phyloP scores from a whole-genome alignment of 768 basidiomycete species.

The Cyclocybe cylindracea region DNA sequence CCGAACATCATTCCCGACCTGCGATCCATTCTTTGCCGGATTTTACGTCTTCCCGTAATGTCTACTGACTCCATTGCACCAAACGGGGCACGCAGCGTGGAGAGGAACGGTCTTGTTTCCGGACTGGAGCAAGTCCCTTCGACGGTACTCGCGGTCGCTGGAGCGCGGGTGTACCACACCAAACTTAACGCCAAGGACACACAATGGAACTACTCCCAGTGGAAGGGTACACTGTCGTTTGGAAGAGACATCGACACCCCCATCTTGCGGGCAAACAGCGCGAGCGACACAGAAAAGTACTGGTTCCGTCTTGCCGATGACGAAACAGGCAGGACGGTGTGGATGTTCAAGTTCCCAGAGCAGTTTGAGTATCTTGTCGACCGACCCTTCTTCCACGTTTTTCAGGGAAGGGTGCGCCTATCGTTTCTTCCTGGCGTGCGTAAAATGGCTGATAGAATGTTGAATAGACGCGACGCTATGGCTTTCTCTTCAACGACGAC shows the following conservation, averaged over 20 bases:
- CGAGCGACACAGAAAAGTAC: slow-evolving; percentile 33
- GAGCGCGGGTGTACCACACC: slow-evolving; percentile 64
- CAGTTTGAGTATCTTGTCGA: slow-evolving; percentile 76
- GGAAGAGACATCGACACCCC: slow-evolving; percentile 39
- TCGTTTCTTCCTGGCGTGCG: neutral
- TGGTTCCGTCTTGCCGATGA: slow-evolving; percentile 71
- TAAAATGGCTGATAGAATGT: slow-evolving; percentile 32
- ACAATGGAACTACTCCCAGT: slow-evolving; percentile 62
- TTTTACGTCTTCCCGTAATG: slow-evolving; percentile 9
- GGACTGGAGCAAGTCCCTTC: slow-evolving; percentile 33
- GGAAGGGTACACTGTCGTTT: slow-evolving; percentile 63
- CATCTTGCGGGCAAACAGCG: slow-evolving; percentile 22
- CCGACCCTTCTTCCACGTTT: slow-evolving; percentile 90
- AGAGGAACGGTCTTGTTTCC: slow-evolving; percentile 23
- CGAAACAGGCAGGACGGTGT: slow-evolving; percentile 58
- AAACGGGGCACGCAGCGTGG: slow-evolving; percentile 15
- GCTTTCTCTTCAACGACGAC: slow-evolving; percentile 53
- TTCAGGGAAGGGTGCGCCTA: slow-evolving; percentile 76
- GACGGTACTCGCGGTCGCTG: slow-evolving; percentile 52
- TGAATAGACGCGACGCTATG: slow-evolving; percentile 56
- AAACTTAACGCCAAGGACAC: slow-evolving; percentile 42
- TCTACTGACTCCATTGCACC: slow-evolving; percentile 14
- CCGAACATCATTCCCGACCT: too few relatives aligned
- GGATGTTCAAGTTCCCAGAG: slow-evolving; percentile 66
- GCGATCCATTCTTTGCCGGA: neutral